Evolutionary conservation across 2,329 filamentous ascomycete genomes (phyloP), one percentile per base, ranked within the genome.

Genomic region (Alternaria angustiovoidea): DNA sequence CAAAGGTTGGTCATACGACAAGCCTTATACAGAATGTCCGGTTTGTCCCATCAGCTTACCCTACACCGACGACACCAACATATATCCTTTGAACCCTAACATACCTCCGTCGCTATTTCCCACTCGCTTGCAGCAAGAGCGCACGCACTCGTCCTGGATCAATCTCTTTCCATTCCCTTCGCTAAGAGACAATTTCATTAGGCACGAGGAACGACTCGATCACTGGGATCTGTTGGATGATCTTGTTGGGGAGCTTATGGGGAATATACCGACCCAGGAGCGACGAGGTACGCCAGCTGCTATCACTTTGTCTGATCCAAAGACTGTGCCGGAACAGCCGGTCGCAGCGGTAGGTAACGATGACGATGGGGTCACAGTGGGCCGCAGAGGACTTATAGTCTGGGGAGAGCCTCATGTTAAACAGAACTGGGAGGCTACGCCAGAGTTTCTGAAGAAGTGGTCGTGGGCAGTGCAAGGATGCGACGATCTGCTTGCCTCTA

Each of bases 151-250:
- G 62, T 84, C 85, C 1, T 63, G 86, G 16, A 72, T 88, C 20
- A 86, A 88, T 67, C 74, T 88, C 44, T 69, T 88, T 1, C 86
- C 85, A 1, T 87, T 85, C 85, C 84, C 86, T 2, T 73, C 67
- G 30, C 81, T 82, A 32, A 79, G 86, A 12, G 83, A 86, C 63
- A 81, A 81, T 53, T 73, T 85, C 46, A 83, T 88, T 20, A 32
- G 38, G 24, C 41, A 28, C 6, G 51, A 48, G 28, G 51, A 39
- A 38, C 36, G 4, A 7, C 52, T 59, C 20, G 60, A 62, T 20
- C 54, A 52, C 22, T 51, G 52, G 39, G 56, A 54, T 24, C 30
- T 62, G 18, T 4, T 55, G 9, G 43, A 51, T 30, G 59, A 62
- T 38, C 38, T 57, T 12, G 46, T 59, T 20, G 59, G 55, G 18